Evolutionary conservation across 2,329 filamentous ascomycete species (phyloP).

Genomic region (Fusarium udum): DNA sequence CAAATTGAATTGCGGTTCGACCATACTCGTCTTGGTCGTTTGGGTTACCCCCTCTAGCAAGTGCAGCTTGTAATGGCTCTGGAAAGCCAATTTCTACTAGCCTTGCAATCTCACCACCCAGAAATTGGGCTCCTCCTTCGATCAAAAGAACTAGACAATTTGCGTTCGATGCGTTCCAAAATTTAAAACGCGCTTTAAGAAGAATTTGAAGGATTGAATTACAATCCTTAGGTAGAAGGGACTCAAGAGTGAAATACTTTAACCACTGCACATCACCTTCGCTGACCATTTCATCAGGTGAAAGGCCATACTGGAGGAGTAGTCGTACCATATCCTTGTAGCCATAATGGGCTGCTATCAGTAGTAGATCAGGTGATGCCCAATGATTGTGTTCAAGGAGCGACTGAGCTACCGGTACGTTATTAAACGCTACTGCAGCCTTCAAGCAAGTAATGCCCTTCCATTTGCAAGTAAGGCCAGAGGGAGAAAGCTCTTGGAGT

Average conservation of each 20-base stretch:
- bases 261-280: not conserved
- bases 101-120: not conserved
- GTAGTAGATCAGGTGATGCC: not conserved
- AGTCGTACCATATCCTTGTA: not conserved
- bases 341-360: not conserved
- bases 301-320: not conserved
- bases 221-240: not conserved
- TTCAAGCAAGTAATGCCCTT: not conserved
- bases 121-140: not conserved
- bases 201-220: not conserved
- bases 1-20: not conserved
- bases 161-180: not conserved
- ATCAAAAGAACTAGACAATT: not conserved
- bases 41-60: accelerated
- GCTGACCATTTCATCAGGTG: not conserved
- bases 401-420: not conserved
- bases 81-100: not conserved
- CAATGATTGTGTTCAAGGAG: not conserved
- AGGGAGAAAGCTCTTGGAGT: not conserved
- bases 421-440: not conserved
- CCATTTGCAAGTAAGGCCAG: not conserved
- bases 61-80: not conserved
- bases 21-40: not conserved
- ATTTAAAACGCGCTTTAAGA: accelerated
- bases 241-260: accelerated